Conservation (phyloP, 306 rosid genomes). For the Vicia villosa region DNA sequence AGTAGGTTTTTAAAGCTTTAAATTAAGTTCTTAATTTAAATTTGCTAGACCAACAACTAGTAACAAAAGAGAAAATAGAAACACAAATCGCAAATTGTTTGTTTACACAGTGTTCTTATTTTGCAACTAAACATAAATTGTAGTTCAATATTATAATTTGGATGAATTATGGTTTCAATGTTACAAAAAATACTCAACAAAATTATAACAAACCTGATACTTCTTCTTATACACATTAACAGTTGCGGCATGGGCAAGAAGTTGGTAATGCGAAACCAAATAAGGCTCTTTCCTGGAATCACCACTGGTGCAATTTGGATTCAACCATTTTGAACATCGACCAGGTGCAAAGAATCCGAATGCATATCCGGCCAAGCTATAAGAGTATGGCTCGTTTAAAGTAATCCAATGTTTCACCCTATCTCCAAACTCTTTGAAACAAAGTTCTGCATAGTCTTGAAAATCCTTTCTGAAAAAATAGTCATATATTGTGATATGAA, state of each 20-base stretch:
- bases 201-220: constrained; percentile 38
- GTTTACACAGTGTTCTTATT: too few relatives aligned
- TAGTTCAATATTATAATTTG: too few relatives aligned
- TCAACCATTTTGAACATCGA: constrained; percentile 53
- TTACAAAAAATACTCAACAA: too few relatives aligned
- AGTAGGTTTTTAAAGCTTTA: not conserved
- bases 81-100: too few relatives aligned
- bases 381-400: constrained; percentile 52
- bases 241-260: constrained; percentile 62
- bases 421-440: constrained; percentile 60
- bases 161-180: too few relatives aligned
- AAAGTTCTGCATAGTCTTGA: constrained; percentile 50
- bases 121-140: too few relatives aligned
- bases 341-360: constrained; percentile 34
- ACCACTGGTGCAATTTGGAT: constrained; percentile 48
- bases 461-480: constrained; percentile 45
- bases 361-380: constrained; percentile 41
- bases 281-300: constrained; percentile 63
- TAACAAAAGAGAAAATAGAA: too few relatives aligned
- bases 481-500: not conserved
- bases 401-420: constrained; percentile 69
- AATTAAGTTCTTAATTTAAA: not conserved
- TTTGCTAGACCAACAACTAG: too few relatives aligned
- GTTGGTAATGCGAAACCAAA: constrained; percentile 47
- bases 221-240: constrained; percentile 42